Evolutionary conservation across 345 rosid genomes (phyloP).

Genomic region (Citrus sp.): DNA sequence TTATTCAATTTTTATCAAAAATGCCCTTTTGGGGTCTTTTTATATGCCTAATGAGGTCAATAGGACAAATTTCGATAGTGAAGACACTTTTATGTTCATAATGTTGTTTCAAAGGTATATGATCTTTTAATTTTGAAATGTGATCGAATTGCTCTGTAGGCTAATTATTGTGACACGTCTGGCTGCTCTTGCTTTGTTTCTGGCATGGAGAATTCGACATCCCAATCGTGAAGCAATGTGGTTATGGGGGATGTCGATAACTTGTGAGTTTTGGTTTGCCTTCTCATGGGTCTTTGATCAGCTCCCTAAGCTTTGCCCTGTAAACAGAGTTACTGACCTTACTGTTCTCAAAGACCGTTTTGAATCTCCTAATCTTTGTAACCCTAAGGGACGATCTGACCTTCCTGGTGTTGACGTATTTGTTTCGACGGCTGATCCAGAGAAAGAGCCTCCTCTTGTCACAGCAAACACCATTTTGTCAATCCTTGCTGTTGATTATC

Average conservation of each 20-base stretch:
- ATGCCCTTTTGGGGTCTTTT: neutral
- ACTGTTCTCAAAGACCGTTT: slow-evolving; percentile 58
- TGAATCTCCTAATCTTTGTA: slow-evolving; percentile 68
- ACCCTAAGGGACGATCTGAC: slow-evolving; percentile 77
- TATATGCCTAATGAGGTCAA: neutral
- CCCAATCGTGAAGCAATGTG: slow-evolving; percentile 73
- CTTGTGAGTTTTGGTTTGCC: slow-evolving; percentile 86
- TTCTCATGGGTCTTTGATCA: slow-evolving; percentile 74
- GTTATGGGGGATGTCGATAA: slow-evolving; percentile 71
- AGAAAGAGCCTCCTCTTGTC: slow-evolving; percentile 79
- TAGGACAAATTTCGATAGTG: neutral
- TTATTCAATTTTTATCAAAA: neutral
- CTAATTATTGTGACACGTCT: slow-evolving; percentile 52
- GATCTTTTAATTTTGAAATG: neutral
- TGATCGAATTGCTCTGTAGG: slow-evolving; percentile 13
- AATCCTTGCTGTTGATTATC: slow-evolving; percentile 72
- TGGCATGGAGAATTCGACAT: slow-evolving; percentile 71
- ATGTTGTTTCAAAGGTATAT: neutral
- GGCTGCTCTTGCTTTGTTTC: slow-evolving; percentile 61
- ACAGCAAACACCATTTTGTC: slow-evolving; percentile 78
- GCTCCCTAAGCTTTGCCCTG: slow-evolving; percentile 81
- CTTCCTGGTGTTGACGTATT: slow-evolving; percentile 76
- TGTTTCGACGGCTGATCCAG: slow-evolving; percentile 82
- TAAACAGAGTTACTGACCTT: slow-evolving; percentile 66
- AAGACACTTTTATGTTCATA: neutral